These are phyloP conservation scores for Penicillium hesseltinei DNA, from an alignment of 2,329 filamentous ascomycete genomes.

Conservation along the genomic window DNA sequence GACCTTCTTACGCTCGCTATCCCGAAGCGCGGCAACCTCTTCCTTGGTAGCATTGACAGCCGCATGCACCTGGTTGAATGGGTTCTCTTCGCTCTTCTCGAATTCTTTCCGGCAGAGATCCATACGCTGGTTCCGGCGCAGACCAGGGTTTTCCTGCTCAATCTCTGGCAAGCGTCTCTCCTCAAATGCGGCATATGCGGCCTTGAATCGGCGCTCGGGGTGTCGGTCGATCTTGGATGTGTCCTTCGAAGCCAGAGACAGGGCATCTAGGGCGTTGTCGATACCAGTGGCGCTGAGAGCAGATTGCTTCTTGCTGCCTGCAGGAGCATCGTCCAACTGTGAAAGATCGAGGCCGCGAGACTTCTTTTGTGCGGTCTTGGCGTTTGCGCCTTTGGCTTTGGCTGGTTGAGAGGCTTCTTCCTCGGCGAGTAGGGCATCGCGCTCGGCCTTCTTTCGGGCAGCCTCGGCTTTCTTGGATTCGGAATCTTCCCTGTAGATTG, in stretches of 20 bases:
- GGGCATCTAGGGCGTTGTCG: constrained; percentile 87
- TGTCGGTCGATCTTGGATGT: constrained; percentile 77
- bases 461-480: constrained; percentile 78
- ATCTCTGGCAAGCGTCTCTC: constrained; percentile 80
- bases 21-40: constrained; percentile 66
- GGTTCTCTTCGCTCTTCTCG: constrained; percentile 90
- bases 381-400: constrained; percentile 59
- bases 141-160: constrained; percentile 74
- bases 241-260: constrained; percentile 62
- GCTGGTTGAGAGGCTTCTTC: constrained; percentile 70
- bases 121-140: constrained; percentile 80
- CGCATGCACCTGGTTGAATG: constrained; percentile 81
- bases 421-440: constrained; percentile 75
- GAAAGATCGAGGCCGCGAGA: constrained; percentile 69
- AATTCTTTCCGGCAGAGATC: constrained; percentile 88
- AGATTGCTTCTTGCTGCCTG: constrained; percentile 48
- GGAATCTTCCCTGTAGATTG: constrained; percentile 67
- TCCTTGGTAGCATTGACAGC: constrained; percentile 75
- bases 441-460: constrained; percentile 87
- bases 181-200: constrained; percentile 79
- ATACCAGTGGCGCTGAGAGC: constrained; percentile 82
- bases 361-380: constrained; percentile 52
- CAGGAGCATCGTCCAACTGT: constrained; percentile 65
- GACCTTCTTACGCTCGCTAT: constrained; percentile 68
- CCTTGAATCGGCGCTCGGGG: constrained; percentile 82